Evolutionary conservation across 495 filamentous ascomycete genomes (phyloP).

Genomic region (Penicillium atrosanguineum): DNA sequence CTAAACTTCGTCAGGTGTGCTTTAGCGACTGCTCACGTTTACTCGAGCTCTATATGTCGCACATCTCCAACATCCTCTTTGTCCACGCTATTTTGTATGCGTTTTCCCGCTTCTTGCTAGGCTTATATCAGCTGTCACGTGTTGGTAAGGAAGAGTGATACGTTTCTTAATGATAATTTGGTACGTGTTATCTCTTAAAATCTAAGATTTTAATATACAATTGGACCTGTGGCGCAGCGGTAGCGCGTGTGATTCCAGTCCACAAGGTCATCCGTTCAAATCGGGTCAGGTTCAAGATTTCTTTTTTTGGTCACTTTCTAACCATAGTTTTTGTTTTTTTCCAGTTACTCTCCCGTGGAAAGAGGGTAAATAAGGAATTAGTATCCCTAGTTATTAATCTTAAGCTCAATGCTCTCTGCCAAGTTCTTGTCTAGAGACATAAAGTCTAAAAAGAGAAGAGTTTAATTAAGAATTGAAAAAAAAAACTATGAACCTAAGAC

Average conservation of each 20-base stretch:
- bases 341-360: too few species aligned
- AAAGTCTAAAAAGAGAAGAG: too few species aligned
- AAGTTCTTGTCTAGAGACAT: too few species aligned
- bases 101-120: conserved; percentile 24
- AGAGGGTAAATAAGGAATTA: too few species aligned
- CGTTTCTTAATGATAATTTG: background rate
- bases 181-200: background rate
- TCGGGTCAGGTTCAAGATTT: conserved; percentile 1
- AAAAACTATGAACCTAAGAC: too few species aligned
- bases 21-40: background rate
- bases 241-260: conserved; percentile 8
- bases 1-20: background rate
- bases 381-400: too few species aligned
- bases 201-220: too few species aligned
- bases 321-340: too few species aligned
- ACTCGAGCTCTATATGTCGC: conserved; percentile 1
- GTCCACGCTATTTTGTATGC: conserved; percentile 15
- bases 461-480: too few species aligned
- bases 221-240: conserved; percentile 3
- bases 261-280: conserved; percentile 8
- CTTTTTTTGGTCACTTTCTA: background rate
- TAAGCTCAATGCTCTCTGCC: too few species aligned
- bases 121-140: conserved; percentile 27
- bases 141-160: background rate
- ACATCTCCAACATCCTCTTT: background rate